phyloP scores from a whole-genome alignment of 1,139 yeast species.

The Pichia sp. region DNA sequence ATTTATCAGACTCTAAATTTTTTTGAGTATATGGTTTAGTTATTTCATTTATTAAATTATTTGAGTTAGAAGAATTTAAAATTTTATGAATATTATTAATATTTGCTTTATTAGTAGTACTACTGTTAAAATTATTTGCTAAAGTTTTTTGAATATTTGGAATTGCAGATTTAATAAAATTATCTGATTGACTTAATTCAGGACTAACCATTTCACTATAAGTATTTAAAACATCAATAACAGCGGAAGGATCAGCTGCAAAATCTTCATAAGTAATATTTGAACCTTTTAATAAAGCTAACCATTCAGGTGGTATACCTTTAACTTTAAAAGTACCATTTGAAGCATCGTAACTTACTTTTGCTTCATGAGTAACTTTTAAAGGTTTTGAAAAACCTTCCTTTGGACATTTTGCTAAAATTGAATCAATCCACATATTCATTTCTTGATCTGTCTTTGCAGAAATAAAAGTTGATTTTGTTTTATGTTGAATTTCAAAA shows the following conservation, averaged over 20 bases:
- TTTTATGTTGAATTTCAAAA: constrained; percentile 69
- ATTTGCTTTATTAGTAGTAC: background rate
- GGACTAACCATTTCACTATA: constrained; percentile 30
- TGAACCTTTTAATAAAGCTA: constrained; percentile 64
- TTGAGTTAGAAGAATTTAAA: constrained; percentile 6
- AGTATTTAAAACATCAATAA: constrained; percentile 87
- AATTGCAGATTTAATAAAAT: constrained; percentile 16
- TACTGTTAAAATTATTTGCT: background rate
- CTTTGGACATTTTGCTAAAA: constrained; percentile 79
- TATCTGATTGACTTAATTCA: constrained; percentile 18
- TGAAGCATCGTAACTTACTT: constrained; percentile 60
- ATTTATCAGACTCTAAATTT: constrained; percentile 33
- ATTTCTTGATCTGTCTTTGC: constrained; percentile 76
- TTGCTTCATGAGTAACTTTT: constrained; percentile 69
- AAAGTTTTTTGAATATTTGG: constrained; percentile 11
- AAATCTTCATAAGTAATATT: constrained; percentile 78
- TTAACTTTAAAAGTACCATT: constrained; percentile 71
- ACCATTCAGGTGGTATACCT: constrained; percentile 69
- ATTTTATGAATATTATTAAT: background rate
- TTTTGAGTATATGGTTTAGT: constrained; percentile 27
- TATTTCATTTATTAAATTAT: constrained; percentile 23
- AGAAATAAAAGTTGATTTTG: constrained; percentile 65
- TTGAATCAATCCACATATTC: constrained; percentile 88
- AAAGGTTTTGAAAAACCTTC: constrained; percentile 77
- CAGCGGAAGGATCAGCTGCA: constrained; percentile 80